These are phyloP conservation scores for Lecanicillium sp. DNA, from an alignment of 2,329 filamentous ascomycete species.

Conservation along the genomic window DNA sequence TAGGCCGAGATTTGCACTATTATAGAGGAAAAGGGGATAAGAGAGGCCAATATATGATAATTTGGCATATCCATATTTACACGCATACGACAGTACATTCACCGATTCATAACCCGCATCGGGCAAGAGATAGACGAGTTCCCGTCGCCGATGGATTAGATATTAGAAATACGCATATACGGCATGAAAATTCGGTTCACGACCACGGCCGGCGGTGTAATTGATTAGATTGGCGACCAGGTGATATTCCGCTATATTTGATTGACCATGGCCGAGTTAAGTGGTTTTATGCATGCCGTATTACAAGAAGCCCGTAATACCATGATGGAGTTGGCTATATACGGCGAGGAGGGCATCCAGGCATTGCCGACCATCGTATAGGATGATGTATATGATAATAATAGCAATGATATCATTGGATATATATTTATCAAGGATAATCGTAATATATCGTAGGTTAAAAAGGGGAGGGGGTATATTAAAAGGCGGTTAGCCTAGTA, in stretches of 20 bases:
- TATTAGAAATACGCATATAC: slow-evolving; percentile 1
- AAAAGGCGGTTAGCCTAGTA: not conserved
- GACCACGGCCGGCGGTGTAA: not conserved
- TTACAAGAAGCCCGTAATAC: not conserved
- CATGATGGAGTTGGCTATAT: not conserved
- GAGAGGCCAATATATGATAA: not conserved
- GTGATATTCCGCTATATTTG: not conserved
- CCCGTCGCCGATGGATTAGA: not conserved
- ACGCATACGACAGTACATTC: not conserved
- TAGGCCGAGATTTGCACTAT: too few relatives aligned
- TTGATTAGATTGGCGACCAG: not conserved
- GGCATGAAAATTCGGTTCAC: slow-evolving; percentile 1
- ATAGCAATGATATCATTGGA: not conserved
- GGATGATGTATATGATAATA: not conserved
- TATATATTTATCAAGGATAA: slow-evolving; percentile 1
- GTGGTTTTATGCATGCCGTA: not conserved
- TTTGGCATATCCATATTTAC: too few relatives aligned
- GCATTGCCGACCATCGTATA: not conserved
- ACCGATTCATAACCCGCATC: not conserved
- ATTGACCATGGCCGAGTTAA: not conserved
- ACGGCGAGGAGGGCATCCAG: not conserved
- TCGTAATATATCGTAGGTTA: not conserved
- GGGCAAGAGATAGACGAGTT: not conserved
- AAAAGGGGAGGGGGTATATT: not conserved
- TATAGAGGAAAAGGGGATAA: not conserved